phyloP scores from a whole-genome alignment of 2,329 filamentous ascomycete genomes.

The Plenodomus tracheiphilus region DNA sequence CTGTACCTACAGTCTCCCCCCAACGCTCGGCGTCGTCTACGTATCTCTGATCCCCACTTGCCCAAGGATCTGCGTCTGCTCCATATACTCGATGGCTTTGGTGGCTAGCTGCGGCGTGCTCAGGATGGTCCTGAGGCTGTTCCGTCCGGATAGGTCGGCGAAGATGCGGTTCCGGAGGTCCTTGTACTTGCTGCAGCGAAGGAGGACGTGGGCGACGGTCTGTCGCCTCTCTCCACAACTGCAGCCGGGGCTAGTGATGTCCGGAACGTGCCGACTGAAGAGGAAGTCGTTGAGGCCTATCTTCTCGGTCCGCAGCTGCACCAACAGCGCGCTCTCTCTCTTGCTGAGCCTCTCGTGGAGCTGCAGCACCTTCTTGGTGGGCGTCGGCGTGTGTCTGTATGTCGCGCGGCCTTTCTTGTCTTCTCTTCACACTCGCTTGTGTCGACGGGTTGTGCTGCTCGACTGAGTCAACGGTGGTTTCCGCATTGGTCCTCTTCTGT shows the following conservation, averaged over 20 bases:
- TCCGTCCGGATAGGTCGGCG: too few species aligned
- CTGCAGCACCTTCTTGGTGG: slow-evolving; percentile 14
- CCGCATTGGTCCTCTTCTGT: too few species aligned
- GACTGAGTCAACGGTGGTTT: too few species aligned
- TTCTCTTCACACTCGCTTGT: too few species aligned
- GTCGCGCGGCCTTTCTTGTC: slow-evolving; percentile 14
- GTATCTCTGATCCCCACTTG: too few species aligned
- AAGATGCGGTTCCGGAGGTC: too few species aligned
- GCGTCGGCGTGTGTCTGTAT: slow-evolving; percentile 11
- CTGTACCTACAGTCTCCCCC: too few species aligned
- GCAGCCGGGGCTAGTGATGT: slow-evolving; percentile 11
- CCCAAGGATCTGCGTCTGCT: background rate
- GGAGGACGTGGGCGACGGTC: background rate
- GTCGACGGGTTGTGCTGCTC: too few species aligned
- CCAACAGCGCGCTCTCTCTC: slow-evolving; percentile 13
- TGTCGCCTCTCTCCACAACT: too few species aligned
- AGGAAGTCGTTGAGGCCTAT: slow-evolving; percentile 20
- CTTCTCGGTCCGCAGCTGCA: slow-evolving; percentile 19
- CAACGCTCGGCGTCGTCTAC: too few species aligned
- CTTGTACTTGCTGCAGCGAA: too few species aligned
- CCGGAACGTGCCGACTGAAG: slow-evolving; percentile 13
- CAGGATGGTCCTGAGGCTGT: too few species aligned
- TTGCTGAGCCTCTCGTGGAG: slow-evolving; percentile 19
- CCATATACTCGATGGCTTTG: background rate
- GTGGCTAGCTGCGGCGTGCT: background rate